A percentile compares a stretch with the other conserved stretches of the same genome.
Evolutionary conservation across 129 eudicot genomes (phyloP).

Genomic region (Flaveria trinervia): DNA sequence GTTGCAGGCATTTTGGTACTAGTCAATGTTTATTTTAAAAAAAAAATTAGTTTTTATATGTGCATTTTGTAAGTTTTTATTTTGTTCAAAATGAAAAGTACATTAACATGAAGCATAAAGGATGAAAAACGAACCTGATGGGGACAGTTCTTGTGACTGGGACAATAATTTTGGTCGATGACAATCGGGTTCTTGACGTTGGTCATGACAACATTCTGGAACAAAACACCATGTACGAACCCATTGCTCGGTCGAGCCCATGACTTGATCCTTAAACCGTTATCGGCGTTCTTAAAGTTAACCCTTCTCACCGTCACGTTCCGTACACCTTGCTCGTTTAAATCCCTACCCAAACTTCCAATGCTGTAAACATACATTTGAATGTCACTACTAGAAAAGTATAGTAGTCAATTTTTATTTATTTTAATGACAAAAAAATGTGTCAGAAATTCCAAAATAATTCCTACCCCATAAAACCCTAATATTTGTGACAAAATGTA

Average conservation of each 20-base stretch:
- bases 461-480: no score
- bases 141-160: slow-evolving; percentile 43
- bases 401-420: neutral
- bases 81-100: no score
- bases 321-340: slow-evolving; percentile 56
- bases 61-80: no score
- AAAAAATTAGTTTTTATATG: no score
- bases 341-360: slow-evolving; percentile 60
- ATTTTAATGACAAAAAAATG: no score
- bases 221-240: slow-evolving; percentile 46
- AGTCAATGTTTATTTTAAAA: no score
- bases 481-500: no score
- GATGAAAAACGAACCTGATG: neutral
- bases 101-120: no score
- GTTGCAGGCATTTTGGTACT: no score
- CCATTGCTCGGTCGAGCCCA: slow-evolving; percentile 68
- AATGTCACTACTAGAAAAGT: neutral
- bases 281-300: slow-evolving; percentile 45
- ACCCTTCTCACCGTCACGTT: slow-evolving; percentile 57
- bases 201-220: slow-evolving; percentile 44
- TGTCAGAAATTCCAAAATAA: no score
- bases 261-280: slow-evolving; percentile 62
- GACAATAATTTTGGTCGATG: slow-evolving; percentile 68
- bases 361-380: slow-evolving; percentile 39
- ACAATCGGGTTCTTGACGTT: slow-evolving; percentile 57